Conservation (phyloP, 257 asterid species). For the Ilex aquifolium region DNA sequence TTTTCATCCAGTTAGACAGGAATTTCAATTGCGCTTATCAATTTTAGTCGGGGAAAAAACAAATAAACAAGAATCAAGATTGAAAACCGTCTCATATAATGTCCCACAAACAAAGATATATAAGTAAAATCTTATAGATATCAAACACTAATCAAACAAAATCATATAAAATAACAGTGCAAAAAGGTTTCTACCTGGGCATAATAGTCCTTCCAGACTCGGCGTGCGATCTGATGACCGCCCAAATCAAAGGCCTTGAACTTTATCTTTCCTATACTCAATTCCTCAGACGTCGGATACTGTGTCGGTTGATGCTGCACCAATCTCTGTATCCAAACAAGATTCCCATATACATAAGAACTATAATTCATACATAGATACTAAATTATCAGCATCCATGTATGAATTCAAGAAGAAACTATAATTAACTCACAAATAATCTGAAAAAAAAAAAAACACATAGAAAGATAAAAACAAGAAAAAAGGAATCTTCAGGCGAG, state of each 20-base stretch:
- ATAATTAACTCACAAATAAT: not conserved
- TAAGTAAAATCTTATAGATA: too few species aligned
- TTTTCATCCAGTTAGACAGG: too few species aligned
- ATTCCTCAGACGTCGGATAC: slow-evolving; percentile 49
- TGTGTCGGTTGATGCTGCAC: slow-evolving; percentile 54
- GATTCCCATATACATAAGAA: not conserved
- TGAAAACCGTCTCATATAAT: too few species aligned
- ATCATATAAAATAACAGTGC: too few species aligned
- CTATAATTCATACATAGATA: too few species aligned
- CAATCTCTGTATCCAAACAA: slow-evolving; percentile 33
- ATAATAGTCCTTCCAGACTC: slow-evolving; percentile 57
- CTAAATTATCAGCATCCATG: too few species aligned
- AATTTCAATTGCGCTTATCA: too few species aligned
- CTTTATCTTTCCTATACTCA: slow-evolving; percentile 39
- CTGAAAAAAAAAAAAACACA: not conserved
- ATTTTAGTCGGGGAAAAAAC: too few species aligned
- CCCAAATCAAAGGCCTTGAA: slow-evolving; percentile 53
- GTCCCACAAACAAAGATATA: too few species aligned
- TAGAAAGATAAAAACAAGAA: not conserved
- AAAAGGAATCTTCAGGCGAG: not conserved
- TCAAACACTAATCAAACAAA: too few species aligned
- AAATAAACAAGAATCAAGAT: too few species aligned
- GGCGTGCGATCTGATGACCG: slow-evolving; percentile 46
- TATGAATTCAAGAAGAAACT: too few species aligned
- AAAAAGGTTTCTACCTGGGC: slow-evolving; percentile 27